A percentile compares a stretch with the other conserved stretches of the same genome.
Conservation (phyloP, 2,329 filamentous ascomycete genomes). For the Peltaster fructicola region DNA sequence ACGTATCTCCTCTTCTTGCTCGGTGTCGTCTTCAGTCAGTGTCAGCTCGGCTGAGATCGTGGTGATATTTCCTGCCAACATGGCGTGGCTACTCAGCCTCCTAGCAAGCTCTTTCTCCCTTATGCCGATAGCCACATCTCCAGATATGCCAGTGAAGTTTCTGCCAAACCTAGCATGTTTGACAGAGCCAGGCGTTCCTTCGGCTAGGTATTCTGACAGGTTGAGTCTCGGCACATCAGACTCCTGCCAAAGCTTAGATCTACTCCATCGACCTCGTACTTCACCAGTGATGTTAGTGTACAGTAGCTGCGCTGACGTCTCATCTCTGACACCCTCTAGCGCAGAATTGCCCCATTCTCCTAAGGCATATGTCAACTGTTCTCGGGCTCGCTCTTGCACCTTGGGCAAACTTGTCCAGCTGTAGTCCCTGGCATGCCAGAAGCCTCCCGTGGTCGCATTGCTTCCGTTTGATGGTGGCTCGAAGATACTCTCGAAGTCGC, state of each 20-base stretch:
- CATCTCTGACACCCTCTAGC: constrained; percentile 22
- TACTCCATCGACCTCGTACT: constrained; percentile 59
- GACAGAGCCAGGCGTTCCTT: constrained; percentile 44
- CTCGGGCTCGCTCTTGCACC: constrained; percentile 47
- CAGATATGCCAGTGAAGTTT: constrained; percentile 60
- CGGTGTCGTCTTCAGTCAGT: constrained; percentile 53
- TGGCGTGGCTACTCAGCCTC: constrained; percentile 15
- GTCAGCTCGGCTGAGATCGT: constrained; percentile 53
- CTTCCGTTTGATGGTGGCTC: constrained; percentile 26
- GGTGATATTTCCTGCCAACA: constrained; percentile 36
- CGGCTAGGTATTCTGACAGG: constrained; percentile 40
- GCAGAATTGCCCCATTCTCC: constrained; percentile 17
- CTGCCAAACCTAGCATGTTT: constrained; percentile 45
- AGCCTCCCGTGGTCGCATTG: constrained; percentile 56
- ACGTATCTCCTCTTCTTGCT: constrained; percentile 61
- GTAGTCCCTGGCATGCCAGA: constrained; percentile 55
- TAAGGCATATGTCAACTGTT: constrained; percentile 30
- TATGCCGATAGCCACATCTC: constrained; percentile 52
- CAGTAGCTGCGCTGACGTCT: constrained; percentile 31
- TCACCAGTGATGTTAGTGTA: constrained; percentile 68
- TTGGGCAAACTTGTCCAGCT: constrained; percentile 56
- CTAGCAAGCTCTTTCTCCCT: constrained; percentile 31
- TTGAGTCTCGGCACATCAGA: constrained; percentile 28
- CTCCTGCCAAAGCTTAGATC: constrained; percentile 33
- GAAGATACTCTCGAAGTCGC: constrained; percentile 24